Evolutionary conservation across 1,284 basidiomycete genomes (phyloP).

Genomic region (Melampsora americana): DNA sequence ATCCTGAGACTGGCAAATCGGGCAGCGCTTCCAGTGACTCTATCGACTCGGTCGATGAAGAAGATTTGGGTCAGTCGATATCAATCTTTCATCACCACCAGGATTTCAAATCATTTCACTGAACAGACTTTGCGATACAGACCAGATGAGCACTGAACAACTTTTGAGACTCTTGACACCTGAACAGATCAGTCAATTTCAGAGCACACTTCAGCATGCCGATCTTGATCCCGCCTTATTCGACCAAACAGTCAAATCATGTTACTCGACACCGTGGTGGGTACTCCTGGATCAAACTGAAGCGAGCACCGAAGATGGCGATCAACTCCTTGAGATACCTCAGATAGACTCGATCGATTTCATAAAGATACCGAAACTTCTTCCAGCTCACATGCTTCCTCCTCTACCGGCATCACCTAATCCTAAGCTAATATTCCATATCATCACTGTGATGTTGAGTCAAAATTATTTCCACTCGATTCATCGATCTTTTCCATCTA

Average conservation of each 20-base stretch:
- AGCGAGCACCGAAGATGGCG: neutral
- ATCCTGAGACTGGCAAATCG: too few species aligned
- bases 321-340: neutral
- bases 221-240: neutral
- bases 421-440: neutral
- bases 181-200: conserved; percentile 9
- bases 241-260: neutral
- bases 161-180: neutral
- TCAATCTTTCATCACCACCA: too few species aligned
- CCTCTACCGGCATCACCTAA: neutral
- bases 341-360: neutral
- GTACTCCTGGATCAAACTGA: neutral
- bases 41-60: neutral
- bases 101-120: neutral
- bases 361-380: neutral
- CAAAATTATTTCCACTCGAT: neutral
- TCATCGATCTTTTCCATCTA: too few species aligned
- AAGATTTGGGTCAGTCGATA: neutral
- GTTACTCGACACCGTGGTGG: conserved; percentile 6
- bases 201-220: neutral
- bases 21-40: neutral
- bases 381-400: conserved; percentile 1
- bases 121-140: neutral
- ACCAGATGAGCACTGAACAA: neutral
- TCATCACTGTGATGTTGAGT: conserved; percentile 5